Conservation (phyloP, 306 rosid genomes). For the Pachyrhizus erosus region DNA sequence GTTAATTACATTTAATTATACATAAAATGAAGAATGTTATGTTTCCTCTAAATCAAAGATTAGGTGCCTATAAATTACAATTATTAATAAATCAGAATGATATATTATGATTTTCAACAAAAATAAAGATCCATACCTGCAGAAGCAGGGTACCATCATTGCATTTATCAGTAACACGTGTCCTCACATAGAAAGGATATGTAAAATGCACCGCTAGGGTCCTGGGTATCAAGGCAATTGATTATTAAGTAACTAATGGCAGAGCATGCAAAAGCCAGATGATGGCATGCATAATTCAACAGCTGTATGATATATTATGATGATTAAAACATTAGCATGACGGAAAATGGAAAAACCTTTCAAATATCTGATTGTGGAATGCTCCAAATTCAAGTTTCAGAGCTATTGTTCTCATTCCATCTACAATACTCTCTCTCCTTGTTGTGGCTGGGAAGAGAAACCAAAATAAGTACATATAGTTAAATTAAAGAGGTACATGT, state of each 20-base stretch:
- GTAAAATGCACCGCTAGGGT: slow-evolving; percentile 97
- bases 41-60: too few relatives aligned
- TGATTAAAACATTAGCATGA: slow-evolving; percentile 41
- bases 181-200: slow-evolving; percentile 88
- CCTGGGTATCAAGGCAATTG: slow-evolving; percentile 58
- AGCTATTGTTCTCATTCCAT: slow-evolving; percentile 97
- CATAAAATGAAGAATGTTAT: too few relatives aligned
- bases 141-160: slow-evolving; percentile 89
- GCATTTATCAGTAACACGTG: slow-evolving; percentile 89
- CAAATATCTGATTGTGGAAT: slow-evolving; percentile 88
- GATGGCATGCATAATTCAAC: slow-evolving; percentile 30
- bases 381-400: slow-evolving; percentile 94
- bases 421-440: slow-evolving; percentile 86
- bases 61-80: too few relatives aligned
- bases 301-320: slow-evolving; percentile 13
- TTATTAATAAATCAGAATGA: too few relatives aligned
- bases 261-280: slow-evolving; percentile 21
- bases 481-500: slow-evolving; percentile 16
- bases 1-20: too few relatives aligned
- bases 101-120: too few relatives aligned
- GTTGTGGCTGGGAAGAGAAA: slow-evolving; percentile 67
- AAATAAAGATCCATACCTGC: slow-evolving; percentile 72
- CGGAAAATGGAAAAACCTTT: slow-evolving; percentile 61
- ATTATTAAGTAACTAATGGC: slow-evolving; percentile 34
- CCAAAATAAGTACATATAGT: slow-evolving; percentile 38